Evolutionary conservation across 306 rosid genomes (phyloP), one percentile per base, ranked within the genome.

Genomic region (Prunus persica): DNA sequence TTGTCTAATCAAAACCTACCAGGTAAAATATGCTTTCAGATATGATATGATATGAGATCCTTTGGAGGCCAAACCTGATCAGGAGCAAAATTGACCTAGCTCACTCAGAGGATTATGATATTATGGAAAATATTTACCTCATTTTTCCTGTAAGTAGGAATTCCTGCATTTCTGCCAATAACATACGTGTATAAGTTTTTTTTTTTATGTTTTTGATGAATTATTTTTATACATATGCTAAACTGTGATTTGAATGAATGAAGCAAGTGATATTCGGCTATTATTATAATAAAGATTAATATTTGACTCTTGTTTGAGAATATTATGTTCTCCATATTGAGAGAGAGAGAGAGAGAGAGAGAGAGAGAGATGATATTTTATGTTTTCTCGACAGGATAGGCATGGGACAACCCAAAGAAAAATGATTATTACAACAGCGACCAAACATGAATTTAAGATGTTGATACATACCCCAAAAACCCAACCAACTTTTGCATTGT

Each of bases 91-190:
- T 72, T 45, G 46, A 43, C 77, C 67, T 32, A 11, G 13, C 38
- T 19, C 76, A 58, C 16, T 56, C 4, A 3, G 3, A 63, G 43
- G 43, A 28, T 8, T 16, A 2, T 19, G 67, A 22, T 12, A n/a
- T 57, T 34, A 34, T 1, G 41, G 8, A 34, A 5, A 34, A 34
- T 34, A 34, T 34, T 1, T 34, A 1, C 7, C 6, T 34, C 1
- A 34, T 34, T 5, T 34, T 1, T 8, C 0, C 2, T 6, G 1
- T 34, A 34, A 34, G 2, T 1, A 34, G 7, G 0, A 34, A 34
- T 1, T 34, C 8, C 0, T 0, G 0, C 9, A 38, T 38, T 38
- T 0, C 0, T 38, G 0, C 2, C 0, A 38, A 38, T 7, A 2
- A 0, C 43, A 34, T 34, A 7, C 2, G 2, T 7, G 43, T 38